Evolutionary conservation across 768 basidiomycete species (phyloP).

Genomic region (Auriscalpium vulgare): DNA sequence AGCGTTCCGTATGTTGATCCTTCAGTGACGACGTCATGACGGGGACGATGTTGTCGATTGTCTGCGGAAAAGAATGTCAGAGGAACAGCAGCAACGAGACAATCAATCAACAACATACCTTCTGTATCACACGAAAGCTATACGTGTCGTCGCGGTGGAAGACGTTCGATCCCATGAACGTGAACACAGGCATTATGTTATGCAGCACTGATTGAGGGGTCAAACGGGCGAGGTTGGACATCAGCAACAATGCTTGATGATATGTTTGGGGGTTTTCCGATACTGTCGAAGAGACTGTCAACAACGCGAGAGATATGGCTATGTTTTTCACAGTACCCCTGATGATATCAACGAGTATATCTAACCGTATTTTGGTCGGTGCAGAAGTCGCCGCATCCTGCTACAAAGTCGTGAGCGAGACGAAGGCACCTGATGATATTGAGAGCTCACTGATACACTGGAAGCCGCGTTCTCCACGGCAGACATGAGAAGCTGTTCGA

Average conservation of each 20-base stretch:
- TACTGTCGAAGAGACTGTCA: slow-evolving; percentile 35
- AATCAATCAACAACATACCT: slow-evolving; percentile 36
- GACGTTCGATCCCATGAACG: slow-evolving; percentile 98
- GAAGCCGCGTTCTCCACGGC: slow-evolving; percentile 62
- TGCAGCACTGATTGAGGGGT: slow-evolving; percentile 88
- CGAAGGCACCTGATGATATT: background rate
- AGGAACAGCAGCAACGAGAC: background rate
- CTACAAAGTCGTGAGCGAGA: background rate
- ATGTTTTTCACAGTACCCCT: slow-evolving; percentile 41
- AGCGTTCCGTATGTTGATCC: slow-evolving; percentile 38
- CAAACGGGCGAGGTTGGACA: slow-evolving; percentile 75
- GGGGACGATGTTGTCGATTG: slow-evolving; percentile 88
- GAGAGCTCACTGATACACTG: slow-evolving; percentile 41
- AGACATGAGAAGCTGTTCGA: slow-evolving; percentile 79
- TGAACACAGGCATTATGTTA: slow-evolving; percentile 97
- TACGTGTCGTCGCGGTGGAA: slow-evolving; percentile 95
- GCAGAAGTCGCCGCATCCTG: slow-evolving; percentile 48
- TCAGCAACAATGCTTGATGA: slow-evolving; percentile 83
- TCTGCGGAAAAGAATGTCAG: slow-evolving; percentile 36
- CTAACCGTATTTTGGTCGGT: slow-evolving; percentile 61
- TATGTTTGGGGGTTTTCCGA: slow-evolving; percentile 92
- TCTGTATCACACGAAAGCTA: slow-evolving; percentile 91
- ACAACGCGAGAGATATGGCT: background rate
- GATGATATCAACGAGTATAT: slow-evolving; percentile 83
- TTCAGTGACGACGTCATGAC: slow-evolving; percentile 82